A percentile compares a stretch with the other conserved stretches of the same genome.
Evolutionary conservation across 2,329 filamentous ascomycete genomes (phyloP).

Genomic region (Aspergillus sp.): DNA sequence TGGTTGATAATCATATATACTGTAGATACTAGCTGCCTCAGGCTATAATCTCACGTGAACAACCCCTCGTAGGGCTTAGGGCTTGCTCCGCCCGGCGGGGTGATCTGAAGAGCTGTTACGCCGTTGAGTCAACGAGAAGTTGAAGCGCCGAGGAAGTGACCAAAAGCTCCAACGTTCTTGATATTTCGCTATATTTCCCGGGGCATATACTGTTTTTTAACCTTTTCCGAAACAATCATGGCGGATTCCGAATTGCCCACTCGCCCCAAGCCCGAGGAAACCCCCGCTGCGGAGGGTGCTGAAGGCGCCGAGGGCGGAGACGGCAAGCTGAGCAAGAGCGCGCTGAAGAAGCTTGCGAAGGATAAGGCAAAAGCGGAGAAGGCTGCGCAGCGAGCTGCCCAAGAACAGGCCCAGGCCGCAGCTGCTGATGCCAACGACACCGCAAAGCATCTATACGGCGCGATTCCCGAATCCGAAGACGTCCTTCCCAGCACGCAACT

Average conservation of each 20-base stretch:
- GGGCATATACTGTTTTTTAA: neutral
- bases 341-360: constrained; percentile 82
- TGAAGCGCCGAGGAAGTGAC: constrained; percentile 3
- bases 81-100: constrained; percentile 29
- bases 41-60: constrained; percentile 7
- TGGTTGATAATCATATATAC: neutral
- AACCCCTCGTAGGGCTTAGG: constrained; percentile 38
- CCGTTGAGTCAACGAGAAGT: constrained; percentile 11
- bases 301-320: constrained; percentile 41
- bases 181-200: neutral
- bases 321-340: constrained; percentile 66
- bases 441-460: constrained; percentile 76
- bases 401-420: constrained; percentile 69
- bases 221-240: constrained; percentile 24
- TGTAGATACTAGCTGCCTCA: constrained; percentile 1
- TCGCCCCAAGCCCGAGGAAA: constrained; percentile 41
- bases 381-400: constrained; percentile 68
- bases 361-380: constrained; percentile 87
- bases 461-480: constrained; percentile 60
- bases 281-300: constrained; percentile 30
- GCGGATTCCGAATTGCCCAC: constrained; percentile 41
- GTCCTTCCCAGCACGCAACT: constrained; percentile 63
- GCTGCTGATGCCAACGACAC: constrained; percentile 61
- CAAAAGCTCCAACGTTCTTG: neutral
- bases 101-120: constrained; percentile 19